A percentile compares a stretch with the other conserved stretches of the same genome.
Evolutionary conservation across 2,329 filamentous ascomycete species (phyloP).

Genomic region (Polytolypa hystricis): DNA sequence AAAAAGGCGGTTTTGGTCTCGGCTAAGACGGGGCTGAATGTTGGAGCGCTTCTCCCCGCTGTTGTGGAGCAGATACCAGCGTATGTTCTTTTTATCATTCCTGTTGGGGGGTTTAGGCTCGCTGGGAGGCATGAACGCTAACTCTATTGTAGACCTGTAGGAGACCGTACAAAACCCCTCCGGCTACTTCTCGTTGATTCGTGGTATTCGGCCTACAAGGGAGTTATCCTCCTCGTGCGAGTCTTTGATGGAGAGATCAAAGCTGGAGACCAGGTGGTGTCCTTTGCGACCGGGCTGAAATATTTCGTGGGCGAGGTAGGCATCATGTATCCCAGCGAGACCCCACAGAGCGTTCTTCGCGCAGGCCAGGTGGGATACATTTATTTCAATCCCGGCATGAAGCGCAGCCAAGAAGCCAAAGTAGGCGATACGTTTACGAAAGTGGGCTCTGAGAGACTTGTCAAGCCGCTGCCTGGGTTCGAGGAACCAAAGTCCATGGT

Average conservation of each 20-base stretch:
- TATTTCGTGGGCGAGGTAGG: slow-evolving; percentile 95
- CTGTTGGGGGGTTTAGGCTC: not conserved
- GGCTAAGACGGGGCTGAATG: slow-evolving; percentile 87
- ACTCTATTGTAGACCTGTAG: slow-evolving; percentile 45
- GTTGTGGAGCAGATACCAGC: slow-evolving; percentile 78
- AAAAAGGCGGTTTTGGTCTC: slow-evolving; percentile 67
- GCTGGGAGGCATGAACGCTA: slow-evolving; percentile 10
- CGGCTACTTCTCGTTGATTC: slow-evolving; percentile 87
- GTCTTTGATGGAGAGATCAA: slow-evolving; percentile 79
- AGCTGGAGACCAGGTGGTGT: slow-evolving; percentile 75
- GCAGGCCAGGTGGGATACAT: slow-evolving; percentile 95
- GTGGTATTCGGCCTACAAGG: slow-evolving; percentile 95
- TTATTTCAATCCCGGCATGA: slow-evolving; percentile 98
- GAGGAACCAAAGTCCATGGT: slow-evolving; percentile 99
- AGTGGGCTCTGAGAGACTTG: slow-evolving; percentile 60
- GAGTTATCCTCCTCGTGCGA: slow-evolving; percentile 80
- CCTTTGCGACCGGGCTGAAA: slow-evolving; percentile 75
- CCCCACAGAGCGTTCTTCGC: slow-evolving; percentile 64
- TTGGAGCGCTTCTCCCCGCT: slow-evolving; percentile 67
- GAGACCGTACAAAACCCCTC: slow-evolving; percentile 60
- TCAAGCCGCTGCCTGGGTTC: slow-evolving; percentile 79
- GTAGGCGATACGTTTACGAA: slow-evolving; percentile 91
- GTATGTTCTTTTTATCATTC: slow-evolving; percentile 21
- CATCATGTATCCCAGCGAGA: slow-evolving; percentile 86
- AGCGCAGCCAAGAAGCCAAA: slow-evolving; percentile 87